Evolutionary conservation across 495 filamentous ascomycete genomes (phyloP).

Genomic region (Talaromyces trachyspermus): DNA sequence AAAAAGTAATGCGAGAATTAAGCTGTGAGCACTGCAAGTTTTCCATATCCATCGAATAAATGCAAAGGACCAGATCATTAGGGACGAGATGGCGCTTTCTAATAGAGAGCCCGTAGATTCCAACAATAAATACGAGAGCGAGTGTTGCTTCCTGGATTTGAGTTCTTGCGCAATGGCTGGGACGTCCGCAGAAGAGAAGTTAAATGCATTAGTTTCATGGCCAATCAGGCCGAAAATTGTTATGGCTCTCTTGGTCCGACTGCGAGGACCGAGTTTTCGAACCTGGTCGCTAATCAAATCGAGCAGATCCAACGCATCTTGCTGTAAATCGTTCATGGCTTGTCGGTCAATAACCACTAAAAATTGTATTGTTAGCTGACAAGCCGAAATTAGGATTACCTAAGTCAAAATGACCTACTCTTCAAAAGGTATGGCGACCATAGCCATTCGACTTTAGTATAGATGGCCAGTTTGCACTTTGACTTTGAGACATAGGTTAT

Average conservation of each 20-base stretch:
- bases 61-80: slow-evolving; percentile 68
- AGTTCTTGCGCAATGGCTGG: slow-evolving; percentile 32
- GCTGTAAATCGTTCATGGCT: slow-evolving; percentile 70
- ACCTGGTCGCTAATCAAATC: slow-evolving; percentile 87
- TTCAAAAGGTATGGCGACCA: slow-evolving; percentile 55
- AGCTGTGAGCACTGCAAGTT: slow-evolving; percentile 62
- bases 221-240: slow-evolving; percentile 85
- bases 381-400: slow-evolving; percentile 3
- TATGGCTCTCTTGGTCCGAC: slow-evolving; percentile 82
- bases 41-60: slow-evolving; percentile 57
- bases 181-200: slow-evolving; percentile 47
- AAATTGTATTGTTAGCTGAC: neutral
- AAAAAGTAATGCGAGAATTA: slow-evolving; percentile 61
- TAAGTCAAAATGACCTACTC: slow-evolving; percentile 30
- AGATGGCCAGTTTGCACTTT: slow-evolving; percentile 84
- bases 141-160: slow-evolving; percentile 58
- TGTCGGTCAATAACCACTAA: slow-evolving; percentile 65
- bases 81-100: slow-evolving; percentile 60
- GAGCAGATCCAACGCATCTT: slow-evolving; percentile 76
- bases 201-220: slow-evolving; percentile 55
- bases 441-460: slow-evolving; percentile 79
- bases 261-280: slow-evolving; percentile 65
- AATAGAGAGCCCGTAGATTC: slow-evolving; percentile 61
- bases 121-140: slow-evolving; percentile 58
- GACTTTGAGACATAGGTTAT: slow-evolving; percentile 90